These are phyloP conservation scores for Debaryomyces castellii DNA, from an alignment of 805 yeast genomes.

Conservation along the genomic window DNA sequence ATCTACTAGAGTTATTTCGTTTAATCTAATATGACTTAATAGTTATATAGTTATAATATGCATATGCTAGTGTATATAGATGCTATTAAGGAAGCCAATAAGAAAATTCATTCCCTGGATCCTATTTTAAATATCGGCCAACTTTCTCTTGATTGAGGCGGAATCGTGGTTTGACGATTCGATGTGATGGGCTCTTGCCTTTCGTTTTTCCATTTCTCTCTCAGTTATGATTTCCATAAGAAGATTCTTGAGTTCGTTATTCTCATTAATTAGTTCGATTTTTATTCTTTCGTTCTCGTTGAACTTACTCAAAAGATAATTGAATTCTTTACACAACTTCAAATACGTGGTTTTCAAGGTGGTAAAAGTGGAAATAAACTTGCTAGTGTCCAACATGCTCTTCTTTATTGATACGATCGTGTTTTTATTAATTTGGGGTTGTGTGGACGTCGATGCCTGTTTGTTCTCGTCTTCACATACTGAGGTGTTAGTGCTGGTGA, in stretches of 20 bases:
- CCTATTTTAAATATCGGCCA: not conserved
- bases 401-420: slow-evolving; percentile 19
- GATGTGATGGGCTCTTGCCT: slow-evolving; percentile 1
- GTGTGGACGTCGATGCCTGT: not conserved
- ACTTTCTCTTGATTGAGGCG: not conserved
- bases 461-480: slow-evolving; percentile 7
- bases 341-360: slow-evolving; percentile 33
- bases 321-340: slow-evolving; percentile 39
- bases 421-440: slow-evolving; percentile 5
- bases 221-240: slow-evolving; percentile 29
- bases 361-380: slow-evolving; percentile 30
- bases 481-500: slow-evolving; percentile 7
- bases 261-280: slow-evolving; percentile 35
- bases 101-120: not conserved
- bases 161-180: not conserved
- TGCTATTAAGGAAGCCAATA: not conserved
- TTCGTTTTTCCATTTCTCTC: slow-evolving; percentile 13
- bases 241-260: slow-evolving; percentile 29
- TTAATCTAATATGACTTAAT: not conserved
- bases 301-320: slow-evolving; percentile 32
- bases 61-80: slow-evolving; percentile 1
- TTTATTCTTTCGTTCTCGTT: slow-evolving; percentile 36
- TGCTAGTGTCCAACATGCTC: slow-evolving; percentile 24
- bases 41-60: not conserved
- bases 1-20: not conserved